Base-by-base conservation (phyloP, 768 basidiomycete genomes). In the Russula dissimulans region DNA sequence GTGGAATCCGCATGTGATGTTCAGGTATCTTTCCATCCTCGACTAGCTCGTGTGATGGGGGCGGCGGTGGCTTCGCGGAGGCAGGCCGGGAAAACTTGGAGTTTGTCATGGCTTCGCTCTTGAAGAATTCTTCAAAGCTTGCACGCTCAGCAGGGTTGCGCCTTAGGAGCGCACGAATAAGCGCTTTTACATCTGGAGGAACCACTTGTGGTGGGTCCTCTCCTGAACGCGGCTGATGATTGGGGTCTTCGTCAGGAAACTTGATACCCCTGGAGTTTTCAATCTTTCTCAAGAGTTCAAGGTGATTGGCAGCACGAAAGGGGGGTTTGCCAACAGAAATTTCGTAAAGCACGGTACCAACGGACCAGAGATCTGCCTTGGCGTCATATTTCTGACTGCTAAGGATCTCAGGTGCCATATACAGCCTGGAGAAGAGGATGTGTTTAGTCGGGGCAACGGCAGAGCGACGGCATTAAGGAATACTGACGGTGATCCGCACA, bases 361-460 rank as follows among this genome's bases (percentile, higher is more conserved):
- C 94, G 34, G 92, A 95, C 97, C 97, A 99, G 1, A 99, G 79
- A 70, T 99, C 97, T 11, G 91, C 97, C 71, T 93, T 95, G 18
- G 95, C 95, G 71, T 97, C 94, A 72, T 99, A 98, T 70, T 95
- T 95, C 74, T 98, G 88, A 71, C 97, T 97, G 15, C 91, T 84
- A 11, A 99, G 76, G 67, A 99, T 98, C 73, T 99, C 97, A 0
- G 97, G 97, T 0, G 97, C 97, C 97, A 98, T 99, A 75, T 99
- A 99, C 34, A 99, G 74, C 50, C 92, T 94, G 57, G 6, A 14
- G 56, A 15, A 36, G 46, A 9, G n/a, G 15, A 18, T 6, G 49
- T 31, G 32, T 31, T 60, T 4, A 32, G 38, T 34, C 26, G 31
- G 8, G 7, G 29, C 17, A 5, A 15, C 11, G 22, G 3, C 9